Base-by-base conservation (phyloP, 257 asterid species). In the Fraxinus quadrangulata region DNA sequence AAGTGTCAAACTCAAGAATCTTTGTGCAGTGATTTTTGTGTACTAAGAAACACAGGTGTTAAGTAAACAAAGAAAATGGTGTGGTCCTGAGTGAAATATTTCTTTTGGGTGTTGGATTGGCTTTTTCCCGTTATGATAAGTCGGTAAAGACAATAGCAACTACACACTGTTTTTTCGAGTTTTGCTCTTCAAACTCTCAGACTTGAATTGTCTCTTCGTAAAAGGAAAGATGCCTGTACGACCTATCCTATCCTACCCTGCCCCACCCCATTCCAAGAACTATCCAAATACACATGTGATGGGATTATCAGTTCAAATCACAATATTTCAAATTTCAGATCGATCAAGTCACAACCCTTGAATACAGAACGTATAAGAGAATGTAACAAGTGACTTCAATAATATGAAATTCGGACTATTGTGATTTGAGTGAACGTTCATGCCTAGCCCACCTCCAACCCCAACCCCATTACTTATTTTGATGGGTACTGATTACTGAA, bases 391-490 rank as follows among this genome's bases (percentile, higher is more conserved):
- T 40, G 47, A 40, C 3, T 40, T 40, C 14, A 39, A 37, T 37
- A 39, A 8, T 39, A 7, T 39, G 45, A 47, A 12, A 12, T 0
- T 14, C 54, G 1, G 10, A 49, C 63, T 5, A 3, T 0, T 4
- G 21, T 51, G 24, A 51, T 17, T 5, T 51, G 63, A 16, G 6
- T 51, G 63, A n/a, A 17, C 1, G 0, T 13, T 17, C 9, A 51
- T 17, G 19, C 6, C 8, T 16, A 16, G 9, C 30, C 30, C 66
- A 56, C 66, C 8, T 1, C 2, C 31, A 30, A 31, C 33, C 67
- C 12, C 24, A 23, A 21, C 28, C 67, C 30, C 11, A 54, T 54
- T 86, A 84, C 87, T 84, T 91, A 91, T 89, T 91, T 84, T 87
- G 80, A 86, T 84, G 87, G 28, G 19, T 19, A 71, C 77, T 16